phyloP scores from a whole-genome alignment of 2,329 filamentous ascomycete genomes.

The Pyrenochaeta sp. region DNA sequence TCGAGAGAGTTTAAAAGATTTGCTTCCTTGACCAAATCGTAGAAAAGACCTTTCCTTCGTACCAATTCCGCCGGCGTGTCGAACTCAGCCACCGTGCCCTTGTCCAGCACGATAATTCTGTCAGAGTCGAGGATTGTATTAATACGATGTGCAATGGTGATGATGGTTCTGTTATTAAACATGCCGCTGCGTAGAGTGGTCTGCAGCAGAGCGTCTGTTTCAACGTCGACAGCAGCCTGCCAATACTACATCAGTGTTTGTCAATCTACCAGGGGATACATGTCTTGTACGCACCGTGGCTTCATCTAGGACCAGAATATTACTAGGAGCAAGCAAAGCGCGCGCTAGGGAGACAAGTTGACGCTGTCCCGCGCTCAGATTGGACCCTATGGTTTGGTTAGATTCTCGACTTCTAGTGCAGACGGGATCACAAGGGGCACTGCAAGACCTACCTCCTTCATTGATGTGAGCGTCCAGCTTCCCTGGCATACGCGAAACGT shows the following conservation, averaged over 20 bases:
- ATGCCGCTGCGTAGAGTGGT: conserved; percentile 69
- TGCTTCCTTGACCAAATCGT: conserved; percentile 89
- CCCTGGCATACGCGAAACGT: conserved; percentile 85
- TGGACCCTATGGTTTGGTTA: conserved; percentile 71
- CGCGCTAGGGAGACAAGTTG: conserved; percentile 94
- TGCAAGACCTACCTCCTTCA: conserved; percentile 80
- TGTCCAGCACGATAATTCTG: conserved; percentile 91
- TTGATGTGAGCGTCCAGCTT: conserved; percentile 89
- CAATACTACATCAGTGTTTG: conserved; percentile 7
- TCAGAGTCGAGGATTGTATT: conserved; percentile 94
- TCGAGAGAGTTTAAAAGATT: conserved; percentile 65
- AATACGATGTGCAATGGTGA: conserved; percentile 97
- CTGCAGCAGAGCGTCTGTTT: conserved; percentile 72
- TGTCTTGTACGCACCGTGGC: conserved; percentile 76
- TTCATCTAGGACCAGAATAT: conserved; percentile 96
- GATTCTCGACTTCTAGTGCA: not conserved
- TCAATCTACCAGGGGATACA: not conserved
- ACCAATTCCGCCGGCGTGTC: conserved; percentile 84
- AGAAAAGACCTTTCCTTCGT: conserved; percentile 79
- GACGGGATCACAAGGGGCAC: not conserved
- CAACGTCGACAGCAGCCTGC: conserved; percentile 74
- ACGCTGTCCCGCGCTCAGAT: conserved; percentile 92
- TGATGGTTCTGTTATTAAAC: conserved; percentile 93
- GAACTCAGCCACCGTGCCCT: conserved; percentile 90
- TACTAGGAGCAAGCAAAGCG: conserved; percentile 92